Evolutionary conservation across 2,329 filamentous ascomycete genomes (phyloP).

Genomic region (Pyricularia sp.): DNA sequence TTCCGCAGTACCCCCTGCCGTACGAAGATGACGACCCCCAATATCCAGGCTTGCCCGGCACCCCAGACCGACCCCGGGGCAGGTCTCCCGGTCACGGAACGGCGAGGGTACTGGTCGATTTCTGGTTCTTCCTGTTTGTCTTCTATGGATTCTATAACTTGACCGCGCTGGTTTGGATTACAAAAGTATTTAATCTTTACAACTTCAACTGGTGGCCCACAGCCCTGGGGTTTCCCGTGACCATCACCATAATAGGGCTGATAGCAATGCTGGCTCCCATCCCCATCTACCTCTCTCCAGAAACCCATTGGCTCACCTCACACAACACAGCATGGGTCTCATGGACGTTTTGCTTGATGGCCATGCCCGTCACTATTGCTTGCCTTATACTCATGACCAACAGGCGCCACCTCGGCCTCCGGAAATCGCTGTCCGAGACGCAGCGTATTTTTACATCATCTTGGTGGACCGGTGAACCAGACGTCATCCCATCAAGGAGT

Average conservation of each 20-base stretch:
- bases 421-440: slow-evolving; percentile 49
- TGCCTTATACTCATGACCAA: slow-evolving; percentile 50
- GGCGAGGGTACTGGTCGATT: slow-evolving; percentile 51
- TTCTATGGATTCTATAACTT: slow-evolving; percentile 60
- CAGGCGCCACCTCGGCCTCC: slow-evolving; percentile 48
- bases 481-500: slow-evolving; percentile 30
- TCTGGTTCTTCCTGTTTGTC: slow-evolving; percentile 59
- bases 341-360: slow-evolving; percentile 59
- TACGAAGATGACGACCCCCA: slow-evolving; percentile 24
- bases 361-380: slow-evolving; percentile 52
- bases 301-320: slow-evolving; percentile 37
- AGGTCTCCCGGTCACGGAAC: slow-evolving; percentile 48
- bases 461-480: slow-evolving; percentile 50
- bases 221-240: slow-evolving; percentile 50
- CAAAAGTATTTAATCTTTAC: slow-evolving; percentile 59
- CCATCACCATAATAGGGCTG: slow-evolving; percentile 45
- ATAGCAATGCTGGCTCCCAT: slow-evolving; percentile 47
- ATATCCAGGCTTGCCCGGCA: neutral
- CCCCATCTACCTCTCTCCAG: slow-evolving; percentile 42
- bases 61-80: slow-evolving; percentile 15
- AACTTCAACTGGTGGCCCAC: slow-evolving; percentile 58
- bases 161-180: slow-evolving; percentile 52
- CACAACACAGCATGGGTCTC: slow-evolving; percentile 58
- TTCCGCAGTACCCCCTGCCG: slow-evolving; percentile 47
- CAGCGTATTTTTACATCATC: slow-evolving; percentile 54